Base-by-base conservation (phyloP, 306 rosid species). In the Parietaria judaica region DNA sequence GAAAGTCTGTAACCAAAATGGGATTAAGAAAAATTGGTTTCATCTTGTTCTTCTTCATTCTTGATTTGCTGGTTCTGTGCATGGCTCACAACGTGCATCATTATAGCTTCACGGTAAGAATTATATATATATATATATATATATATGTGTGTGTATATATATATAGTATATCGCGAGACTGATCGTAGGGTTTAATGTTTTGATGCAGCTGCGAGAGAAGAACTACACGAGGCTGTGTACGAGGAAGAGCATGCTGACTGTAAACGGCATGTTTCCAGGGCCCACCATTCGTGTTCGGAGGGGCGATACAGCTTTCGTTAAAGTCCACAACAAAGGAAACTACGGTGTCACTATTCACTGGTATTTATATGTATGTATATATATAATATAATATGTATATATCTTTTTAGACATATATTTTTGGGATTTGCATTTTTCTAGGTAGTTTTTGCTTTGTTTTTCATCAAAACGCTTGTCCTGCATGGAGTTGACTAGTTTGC, bases 291-390 rank as follows among this genome's bases (percentile, higher is more conserved):
- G 23, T 52, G 71, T 76, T 9, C 73, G 45, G 12, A 66, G 51
- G 51, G 81, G 81, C 14, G 81, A 76, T 16, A 63, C 70, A 1
- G 64, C 59, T 3, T 71, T 38, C 60, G 60, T 76, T 4, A 67
- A 66, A 5, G 81, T 65, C 11, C 63, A 67, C 11, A 76, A 76
- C 38, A 4, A 56, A 2, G 80, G 76, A 53, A 8, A 3, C 6
- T 66, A 66, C 44, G 76, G 76, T n/a, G 48, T 76, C 49, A 76
- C 80, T 4, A 60, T 76, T 57, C 80, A 76, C 6, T 76, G 80
- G 80, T 66, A 49, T 5, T 41, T 41, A 41, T 41, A 5, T 3
- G 4, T 39, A 41, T 41, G n/a, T 41, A 41, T 41, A 5, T 5
- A 5, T 41, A 41, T 41, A 5, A 41, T 41, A 5, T 5, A 1